These are phyloP conservation scores for Drosera capensis DNA, from an alignment of 148 eudicot genomes.

Conservation along the genomic window DNA sequence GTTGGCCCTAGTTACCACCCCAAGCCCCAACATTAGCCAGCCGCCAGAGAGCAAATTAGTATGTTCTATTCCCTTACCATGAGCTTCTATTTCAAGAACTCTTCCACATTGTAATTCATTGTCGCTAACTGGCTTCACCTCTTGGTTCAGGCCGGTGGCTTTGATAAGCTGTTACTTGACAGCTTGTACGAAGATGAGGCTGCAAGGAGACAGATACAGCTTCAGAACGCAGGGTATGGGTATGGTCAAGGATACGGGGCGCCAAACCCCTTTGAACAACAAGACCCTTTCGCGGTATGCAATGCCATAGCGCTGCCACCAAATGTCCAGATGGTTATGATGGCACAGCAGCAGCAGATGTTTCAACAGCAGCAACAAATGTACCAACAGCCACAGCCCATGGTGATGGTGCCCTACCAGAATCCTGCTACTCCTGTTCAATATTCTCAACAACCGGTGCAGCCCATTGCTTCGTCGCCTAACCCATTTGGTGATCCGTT, in stretches of 20 bases:
- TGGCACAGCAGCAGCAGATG: slow-evolving; percentile 39
- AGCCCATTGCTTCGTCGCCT: slow-evolving; percentile 10
- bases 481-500: slow-evolving; percentile 90
- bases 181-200: slow-evolving; percentile 81
- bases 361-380: slow-evolving; percentile 25
- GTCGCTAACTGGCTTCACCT: not conserved
- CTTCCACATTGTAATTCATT: not conserved
- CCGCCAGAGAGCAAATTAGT: slow-evolving; percentile 46
- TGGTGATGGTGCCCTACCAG: slow-evolving; percentile 28
- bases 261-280: slow-evolving; percentile 35
- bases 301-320: slow-evolving; percentile 54
- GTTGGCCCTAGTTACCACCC: slow-evolving; percentile 70
- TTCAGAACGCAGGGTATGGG: slow-evolving; percentile 65
- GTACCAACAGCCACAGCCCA: slow-evolving; percentile 22
- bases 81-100: not conserved
- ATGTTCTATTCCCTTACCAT: not conserved
- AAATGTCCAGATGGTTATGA: slow-evolving; percentile 65
- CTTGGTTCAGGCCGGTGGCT: slow-evolving; percentile 58
- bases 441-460: slow-evolving; percentile 26
- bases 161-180: slow-evolving; percentile 69
- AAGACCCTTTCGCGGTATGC: slow-evolving; percentile 56
- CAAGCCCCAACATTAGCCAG: slow-evolving; percentile 42
- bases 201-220: slow-evolving; percentile 59
- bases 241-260: slow-evolving; percentile 28
- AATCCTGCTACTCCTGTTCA: slow-evolving; percentile 25